phyloP scores from a whole-genome alignment of 2,329 filamentous ascomycete genomes.

The Xylaria sp. region DNA sequence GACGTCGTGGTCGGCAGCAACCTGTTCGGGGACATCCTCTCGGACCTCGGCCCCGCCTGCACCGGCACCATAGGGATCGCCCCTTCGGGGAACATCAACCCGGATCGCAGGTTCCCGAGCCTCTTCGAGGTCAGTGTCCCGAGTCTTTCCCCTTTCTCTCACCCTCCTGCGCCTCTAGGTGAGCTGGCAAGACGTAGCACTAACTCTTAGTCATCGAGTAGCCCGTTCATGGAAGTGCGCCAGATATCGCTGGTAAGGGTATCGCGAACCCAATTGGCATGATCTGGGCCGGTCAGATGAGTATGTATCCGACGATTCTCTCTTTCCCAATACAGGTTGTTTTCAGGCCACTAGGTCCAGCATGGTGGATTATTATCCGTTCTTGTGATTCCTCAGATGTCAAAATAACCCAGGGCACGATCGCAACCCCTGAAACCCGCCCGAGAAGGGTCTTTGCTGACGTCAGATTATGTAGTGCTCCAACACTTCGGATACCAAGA shows the following conservation, averaged over 20 bases:
- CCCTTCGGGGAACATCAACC: conserved; percentile 65
- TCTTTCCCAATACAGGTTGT: too few species aligned
- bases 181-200: not conserved
- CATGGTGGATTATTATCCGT: too few species aligned
- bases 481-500: conserved; percentile 62
- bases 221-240: conserved; percentile 65
- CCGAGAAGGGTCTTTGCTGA: too few species aligned
- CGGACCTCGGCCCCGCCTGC: conserved; percentile 65
- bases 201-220: not conserved
- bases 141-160: not conserved
- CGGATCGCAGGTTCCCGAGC: conserved; percentile 59
- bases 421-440: too few species aligned
- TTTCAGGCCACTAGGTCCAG: too few species aligned
- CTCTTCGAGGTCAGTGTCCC: conserved; percentile 52
- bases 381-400: too few species aligned
- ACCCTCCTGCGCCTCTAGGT: not conserved
- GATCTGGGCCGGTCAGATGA: conserved; percentile 43
- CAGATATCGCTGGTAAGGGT: conserved; percentile 66
- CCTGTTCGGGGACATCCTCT: conserved; percentile 63
- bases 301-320: too few species aligned
- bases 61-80: conserved; percentile 70
- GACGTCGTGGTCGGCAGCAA: conserved; percentile 67
- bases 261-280: conserved; percentile 66
- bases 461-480: too few species aligned
- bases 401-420: too few species aligned